Evolutionary conservation across 2,329 filamentous ascomycete species (phyloP), one percentile per base, ranked within the genome.

Genomic region (Aspergillus sp.): DNA sequence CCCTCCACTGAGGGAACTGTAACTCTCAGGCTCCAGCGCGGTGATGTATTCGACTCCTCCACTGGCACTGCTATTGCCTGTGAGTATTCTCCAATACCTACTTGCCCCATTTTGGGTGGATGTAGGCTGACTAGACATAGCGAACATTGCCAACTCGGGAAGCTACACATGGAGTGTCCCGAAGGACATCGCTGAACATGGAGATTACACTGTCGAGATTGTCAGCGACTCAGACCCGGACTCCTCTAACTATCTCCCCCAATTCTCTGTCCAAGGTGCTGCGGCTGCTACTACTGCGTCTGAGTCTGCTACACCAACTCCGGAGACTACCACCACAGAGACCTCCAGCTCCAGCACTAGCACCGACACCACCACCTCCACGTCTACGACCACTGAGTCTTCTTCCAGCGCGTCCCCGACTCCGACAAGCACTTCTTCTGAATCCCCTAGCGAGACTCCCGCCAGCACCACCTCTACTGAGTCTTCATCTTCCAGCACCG

Each of bases 181-280:
- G 20, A 56, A 68, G 49, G 64, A 71, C 57, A 69, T 80, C 56
- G 72, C 73, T 46, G 72, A 75, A 51, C 75, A 78, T 62, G 70
- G 70, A 40, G 75, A 80, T 68, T 84, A 83, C 75, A 79, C 80
- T 57, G 71, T 85, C 61, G 74, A 82, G 67, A 85, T 85, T 66
- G 71, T 82, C 66, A 71, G 75, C 63, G 81, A 82, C 63, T 62
- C 63, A 6, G 65, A 83, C 70, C 49, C 73, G 8, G 58, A 52
- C 49, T 66, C 77, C 59, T 73, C 71, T 69, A 84, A 84, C 77
- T 85, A 80, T 76, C 79, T 78, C 37, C 78, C 79, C 6, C 76
- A 75, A 59, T 85, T 84, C 72, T 72, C 75, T 39, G 73, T 85
- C 56, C 66, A 78, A 12, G 79, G 77, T 60, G 72, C 73, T 60